Percentiles rank a stretch among this genome's conserved stretches.
These are phyloP conservation scores for Tolypocladium cylindrosporum DNA, from an alignment of 2,329 filamentous ascomycete species.

Conservation along the genomic window DNA sequence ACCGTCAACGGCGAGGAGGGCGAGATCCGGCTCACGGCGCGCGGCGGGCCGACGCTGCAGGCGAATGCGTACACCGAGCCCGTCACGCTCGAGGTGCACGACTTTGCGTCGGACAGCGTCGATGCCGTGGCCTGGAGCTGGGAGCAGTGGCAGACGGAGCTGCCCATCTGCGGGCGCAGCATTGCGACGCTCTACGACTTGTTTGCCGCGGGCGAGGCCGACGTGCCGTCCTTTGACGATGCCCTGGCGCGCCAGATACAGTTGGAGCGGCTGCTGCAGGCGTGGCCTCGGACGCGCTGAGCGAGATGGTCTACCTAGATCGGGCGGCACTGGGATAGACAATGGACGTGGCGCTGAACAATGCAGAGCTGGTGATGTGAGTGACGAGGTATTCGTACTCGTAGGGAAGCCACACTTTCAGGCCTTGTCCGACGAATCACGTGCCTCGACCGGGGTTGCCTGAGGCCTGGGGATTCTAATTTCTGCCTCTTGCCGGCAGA, in stretches of 20 bases:
- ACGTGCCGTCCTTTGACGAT: constrained; percentile 25
- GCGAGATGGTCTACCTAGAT: no score
- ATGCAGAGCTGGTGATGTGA: no score
- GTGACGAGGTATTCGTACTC: no score
- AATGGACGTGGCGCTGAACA: no score
- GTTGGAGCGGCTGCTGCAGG: constrained; percentile 23
- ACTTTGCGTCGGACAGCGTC: constrained; percentile 34
- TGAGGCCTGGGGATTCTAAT: no score
- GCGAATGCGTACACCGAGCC: constrained; percentile 23
- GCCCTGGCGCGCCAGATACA: constrained; percentile 37
- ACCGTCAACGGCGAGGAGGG: constrained; percentile 41
- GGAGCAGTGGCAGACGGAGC: constrained; percentile 33
- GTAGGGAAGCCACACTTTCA: no score
- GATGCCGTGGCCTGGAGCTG: constrained; percentile 33
- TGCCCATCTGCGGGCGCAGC: constrained; percentile 33
- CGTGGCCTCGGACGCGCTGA: constrained; percentile 6
- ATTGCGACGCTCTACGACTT: constrained; percentile 48
- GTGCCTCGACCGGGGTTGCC: no score
- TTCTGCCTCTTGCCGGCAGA: no score
- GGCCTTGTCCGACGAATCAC: no score
- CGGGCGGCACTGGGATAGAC: no score
- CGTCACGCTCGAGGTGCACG: constrained; percentile 39
- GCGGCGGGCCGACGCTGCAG: constrained; percentile 16
- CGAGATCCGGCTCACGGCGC: constrained; percentile 31
- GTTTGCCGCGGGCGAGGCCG: constrained; percentile 26